Evolutionary conservation across 768 basidiomycete species (phyloP).

Genomic region (Leccinellum albellum): DNA sequence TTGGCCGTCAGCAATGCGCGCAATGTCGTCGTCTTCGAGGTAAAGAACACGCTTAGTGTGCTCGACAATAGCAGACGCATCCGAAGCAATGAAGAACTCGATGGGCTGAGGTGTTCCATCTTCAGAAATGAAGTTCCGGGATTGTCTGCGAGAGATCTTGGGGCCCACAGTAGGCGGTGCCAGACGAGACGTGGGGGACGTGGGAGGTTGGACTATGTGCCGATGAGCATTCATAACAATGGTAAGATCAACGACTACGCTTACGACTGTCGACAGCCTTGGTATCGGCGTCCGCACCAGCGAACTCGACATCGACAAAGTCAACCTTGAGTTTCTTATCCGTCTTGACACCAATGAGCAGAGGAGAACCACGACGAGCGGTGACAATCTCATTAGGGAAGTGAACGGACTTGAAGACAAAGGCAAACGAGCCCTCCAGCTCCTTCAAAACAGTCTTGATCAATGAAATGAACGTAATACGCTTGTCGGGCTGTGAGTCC

Average conservation of each 20-base stretch:
- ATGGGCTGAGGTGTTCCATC: constrained; percentile 98
- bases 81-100: constrained; percentile 99
- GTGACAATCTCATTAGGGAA: constrained; percentile 96
- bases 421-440: constrained; percentile 97
- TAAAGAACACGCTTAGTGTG: constrained; percentile 99
- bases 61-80: constrained; percentile 93
- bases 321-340: constrained; percentile 99
- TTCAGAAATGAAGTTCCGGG: constrained; percentile 96
- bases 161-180: constrained; percentile 57
- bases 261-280: constrained; percentile 41
- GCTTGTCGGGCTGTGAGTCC: constrained; percentile 86
- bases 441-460: constrained; percentile 96
- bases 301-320: constrained; percentile 97
- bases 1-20: constrained; percentile 94
- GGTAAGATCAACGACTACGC: constrained; percentile 11
- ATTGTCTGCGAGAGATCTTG: constrained; percentile 90
- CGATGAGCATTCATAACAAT: constrained; percentile 1
- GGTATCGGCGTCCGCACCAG: constrained; percentile 61
- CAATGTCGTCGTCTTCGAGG: constrained; percentile 98
- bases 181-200: constrained; percentile 60
- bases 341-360: constrained; percentile 97
- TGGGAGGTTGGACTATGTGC: constrained; percentile 40
- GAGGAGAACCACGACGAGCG: constrained; percentile 94
- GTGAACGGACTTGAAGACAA: constrained; percentile 96
- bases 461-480: constrained; percentile 82